Base-by-base conservation (phyloP, 305 asterid genomes). In the Rubia peregrina region DNA sequence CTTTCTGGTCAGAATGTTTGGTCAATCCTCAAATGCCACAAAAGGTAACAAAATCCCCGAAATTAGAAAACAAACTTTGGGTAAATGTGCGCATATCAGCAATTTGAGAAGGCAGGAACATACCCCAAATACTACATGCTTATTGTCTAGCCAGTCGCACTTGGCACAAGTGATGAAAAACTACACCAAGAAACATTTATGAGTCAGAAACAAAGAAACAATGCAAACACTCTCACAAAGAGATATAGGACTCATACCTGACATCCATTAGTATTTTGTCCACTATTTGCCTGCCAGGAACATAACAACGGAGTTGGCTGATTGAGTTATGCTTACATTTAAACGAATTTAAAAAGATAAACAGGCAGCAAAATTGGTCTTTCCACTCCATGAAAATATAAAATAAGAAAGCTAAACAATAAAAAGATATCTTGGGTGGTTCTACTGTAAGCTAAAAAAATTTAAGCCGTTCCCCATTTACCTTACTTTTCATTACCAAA, bases 91-190 rank as follows among this genome's bases (percentile, higher is more conserved):
- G 55, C 40, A 12, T 10, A 73, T 0, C 22, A n/a, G 44, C 56
- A 65, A 77, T 69, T 46, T 21, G 40, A 60, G 30, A 46, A 73
- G 66, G 46, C 38, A 70, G 75, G 51, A 60, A 76, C 93, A 33
- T 87, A 92, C 98, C 96, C 98, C 98, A 61, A 93, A 93, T 53
- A 93, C 97, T 24, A 93, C 95, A 59, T 93, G 97, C 75, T 93
- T 93, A 88, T 89, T 90, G 85, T 93, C 98, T 36, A 93, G 98
- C 98, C 97, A 93, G 78, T 90, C 98, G 33, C 96, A 90, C 85
- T 93, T 93, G 40, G 97, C 95, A 73, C 96, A 89, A 36, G 97
- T 82, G 82, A 93, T 65, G 82, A 93, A 93, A 84, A 90, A 93
- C 98, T 93, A 93, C 82, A 85, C 51, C 41, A 69, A 63, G 44